A percentile compares a stretch with the other conserved stretches of the same genome.
phyloP scores from a whole-genome alignment of 257 asterid species.

The Solanum pimpinellifolium region DNA sequence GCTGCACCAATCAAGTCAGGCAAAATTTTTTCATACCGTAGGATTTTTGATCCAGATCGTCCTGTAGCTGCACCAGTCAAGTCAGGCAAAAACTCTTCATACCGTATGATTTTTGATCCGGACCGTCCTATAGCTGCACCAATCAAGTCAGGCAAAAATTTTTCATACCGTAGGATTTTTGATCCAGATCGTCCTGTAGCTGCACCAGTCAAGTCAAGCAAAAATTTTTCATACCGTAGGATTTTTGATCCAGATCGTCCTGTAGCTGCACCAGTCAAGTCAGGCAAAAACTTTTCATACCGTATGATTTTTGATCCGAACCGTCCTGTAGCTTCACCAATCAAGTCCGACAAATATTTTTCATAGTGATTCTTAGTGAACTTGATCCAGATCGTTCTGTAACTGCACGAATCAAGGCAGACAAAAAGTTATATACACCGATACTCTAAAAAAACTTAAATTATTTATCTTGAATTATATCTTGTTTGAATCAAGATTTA shows the following conservation, averaged over 20 bases:
- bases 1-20: neutral
- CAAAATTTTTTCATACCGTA: neutral
- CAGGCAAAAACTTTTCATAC: no score
- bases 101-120: no score
- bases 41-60: neutral
- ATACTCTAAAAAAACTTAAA: neutral
- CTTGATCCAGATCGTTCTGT: no score
- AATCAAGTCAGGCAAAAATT: neutral
- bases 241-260: neutral
- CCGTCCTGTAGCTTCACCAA: neutral
- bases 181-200: neutral
- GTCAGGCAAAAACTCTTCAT: no score
- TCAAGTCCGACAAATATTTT: neutral
- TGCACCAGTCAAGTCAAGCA: neutral
- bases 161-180: no score
- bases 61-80: no score
- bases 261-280: no score
- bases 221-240: fast-evolving
- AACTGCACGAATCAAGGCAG: no score
- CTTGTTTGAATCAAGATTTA: neutral
- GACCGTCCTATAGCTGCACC: neutral
- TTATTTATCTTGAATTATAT: neutral
- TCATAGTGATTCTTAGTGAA: no score
- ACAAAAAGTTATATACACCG: neutral
- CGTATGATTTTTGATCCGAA: no score